A percentile compares a stretch with the other conserved stretches of the same genome.
These are phyloP conservation scores for Paecilomyces niveus DNA, from an alignment of 2,329 filamentous ascomycete genomes.

Conservation along the genomic window DNA sequence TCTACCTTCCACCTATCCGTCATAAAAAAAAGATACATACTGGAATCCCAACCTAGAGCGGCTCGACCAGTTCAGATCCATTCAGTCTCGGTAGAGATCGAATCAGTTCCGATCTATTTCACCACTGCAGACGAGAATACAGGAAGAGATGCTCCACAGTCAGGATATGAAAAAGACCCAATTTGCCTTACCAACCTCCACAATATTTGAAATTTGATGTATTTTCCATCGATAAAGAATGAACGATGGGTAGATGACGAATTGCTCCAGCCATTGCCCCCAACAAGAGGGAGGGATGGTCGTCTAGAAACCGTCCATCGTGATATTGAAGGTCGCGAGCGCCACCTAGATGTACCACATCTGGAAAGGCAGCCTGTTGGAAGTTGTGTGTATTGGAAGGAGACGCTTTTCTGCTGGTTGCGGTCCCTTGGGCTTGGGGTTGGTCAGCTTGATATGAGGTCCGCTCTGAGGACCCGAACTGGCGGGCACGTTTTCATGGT, in stretches of 20 bases:
- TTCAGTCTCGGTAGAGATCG: background rate
- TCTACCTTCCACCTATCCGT: conserved; percentile 1
- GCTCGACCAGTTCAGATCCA: conserved; percentile 3
- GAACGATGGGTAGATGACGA: background rate
- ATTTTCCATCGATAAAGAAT: background rate
- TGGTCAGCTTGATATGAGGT: conserved; percentile 25
- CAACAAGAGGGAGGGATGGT: background rate
- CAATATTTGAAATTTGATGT: background rate
- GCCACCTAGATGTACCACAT: conserved; percentile 35
- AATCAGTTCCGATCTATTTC: conserved; percentile 4
- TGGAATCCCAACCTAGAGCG: background rate
- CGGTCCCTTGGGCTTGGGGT: conserved; percentile 17
- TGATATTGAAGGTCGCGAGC: background rate
- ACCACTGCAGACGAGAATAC: conserved; percentile 4
- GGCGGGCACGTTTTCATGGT: conserved; percentile 56
- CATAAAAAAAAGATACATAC: background rate
- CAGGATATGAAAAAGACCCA: background rate
- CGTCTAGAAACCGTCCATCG: conserved; percentile 1
- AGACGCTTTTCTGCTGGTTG: conserved; percentile 24
- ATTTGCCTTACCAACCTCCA: background rate
- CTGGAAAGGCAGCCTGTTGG: conserved; percentile 21
- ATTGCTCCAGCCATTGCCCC: background rate
- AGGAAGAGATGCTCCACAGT: conserved; percentile 1
- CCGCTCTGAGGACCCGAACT: conserved; percentile 35
- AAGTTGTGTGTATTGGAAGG: conserved; percentile 23